These are phyloP conservation scores for Taiwanofungus camphoratus DNA, from an alignment of 1,284 basidiomycete species.

Conservation along the genomic window DNA sequence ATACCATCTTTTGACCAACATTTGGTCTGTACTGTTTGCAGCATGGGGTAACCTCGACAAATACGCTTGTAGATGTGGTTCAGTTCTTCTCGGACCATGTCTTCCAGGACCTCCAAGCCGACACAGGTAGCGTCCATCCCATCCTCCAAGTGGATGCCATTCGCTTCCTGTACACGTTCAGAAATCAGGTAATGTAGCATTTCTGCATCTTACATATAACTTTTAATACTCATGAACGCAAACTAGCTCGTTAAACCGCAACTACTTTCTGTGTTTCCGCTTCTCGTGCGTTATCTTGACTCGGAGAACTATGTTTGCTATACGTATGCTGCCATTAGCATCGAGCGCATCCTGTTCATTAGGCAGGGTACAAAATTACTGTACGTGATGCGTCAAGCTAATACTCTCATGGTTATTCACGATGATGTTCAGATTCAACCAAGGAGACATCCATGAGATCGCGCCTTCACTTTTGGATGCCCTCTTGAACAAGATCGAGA, in stretches of 20 bases:
- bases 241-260: constrained; percentile 88
- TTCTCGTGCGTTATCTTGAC: constrained; percentile 80
- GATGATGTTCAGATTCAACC: constrained; percentile 59
- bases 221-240: constrained; percentile 1
- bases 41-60: constrained; percentile 93
- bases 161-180: constrained; percentile 89
- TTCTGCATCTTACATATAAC: not conserved
- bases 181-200: constrained; percentile 68
- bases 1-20: constrained; percentile 6
- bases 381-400: too few relatives aligned
- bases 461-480: constrained; percentile 75
- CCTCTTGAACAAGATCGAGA: constrained; percentile 79
- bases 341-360: constrained; percentile 86
- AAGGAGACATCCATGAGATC: constrained; percentile 82
- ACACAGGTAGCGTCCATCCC: constrained; percentile 67
- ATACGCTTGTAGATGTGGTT: constrained; percentile 89
- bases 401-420: too few relatives aligned
- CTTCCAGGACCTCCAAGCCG: constrained; percentile 80
- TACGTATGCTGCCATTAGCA: constrained; percentile 87
- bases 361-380: constrained; percentile 64
- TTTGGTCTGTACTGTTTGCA: too few relatives aligned
- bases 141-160: constrained; percentile 97
- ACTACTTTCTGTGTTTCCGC: constrained; percentile 85
- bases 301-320: constrained; percentile 83
- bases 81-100: constrained; percentile 94